These are phyloP conservation scores for Trichosanthes cucumerina DNA, from an alignment of 306 rosid genomes.

Conservation along the genomic window DNA sequence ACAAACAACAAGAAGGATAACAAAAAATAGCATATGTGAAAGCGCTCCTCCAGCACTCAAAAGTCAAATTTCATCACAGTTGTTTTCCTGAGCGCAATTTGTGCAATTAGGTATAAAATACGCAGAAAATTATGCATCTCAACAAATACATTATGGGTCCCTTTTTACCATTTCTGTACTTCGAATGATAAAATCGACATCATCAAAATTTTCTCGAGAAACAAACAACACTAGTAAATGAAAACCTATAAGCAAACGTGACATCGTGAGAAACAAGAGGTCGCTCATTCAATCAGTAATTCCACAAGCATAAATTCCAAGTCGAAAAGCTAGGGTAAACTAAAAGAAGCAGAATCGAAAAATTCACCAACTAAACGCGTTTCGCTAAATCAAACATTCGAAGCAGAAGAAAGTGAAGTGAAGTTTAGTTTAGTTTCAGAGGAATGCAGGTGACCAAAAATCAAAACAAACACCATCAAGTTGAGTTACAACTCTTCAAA, in stretches of 20 bases:
- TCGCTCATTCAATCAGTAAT: background rate
- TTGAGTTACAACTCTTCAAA: background rate
- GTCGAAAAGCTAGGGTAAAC: background rate
- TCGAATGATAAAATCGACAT: background rate
- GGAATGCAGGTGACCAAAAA: background rate
- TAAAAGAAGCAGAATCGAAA: background rate
- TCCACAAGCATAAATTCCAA: background rate
- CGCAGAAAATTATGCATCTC: background rate
- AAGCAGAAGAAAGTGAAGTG: background rate
- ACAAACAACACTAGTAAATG: background rate
- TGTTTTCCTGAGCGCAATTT: background rate
- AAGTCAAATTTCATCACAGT: background rate
- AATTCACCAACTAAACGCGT: background rate
- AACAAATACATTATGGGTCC: background rate
- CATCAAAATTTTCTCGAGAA: background rate
- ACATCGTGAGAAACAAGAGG: conserved; percentile 1
- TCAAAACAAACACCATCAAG: background rate
- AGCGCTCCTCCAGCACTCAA: background rate
- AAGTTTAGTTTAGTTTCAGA: background rate
- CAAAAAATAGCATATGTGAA: background rate
- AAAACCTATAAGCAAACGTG: background rate
- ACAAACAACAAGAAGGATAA: background rate
- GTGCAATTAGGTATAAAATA: background rate
- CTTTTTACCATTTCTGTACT: background rate
- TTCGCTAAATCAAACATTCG: background rate